Evolutionary conservation across 192 early-diverging fungal species (phyloP), one percentile per base, ranked within the genome.

Genomic region (Kappamyces sp.): DNA sequence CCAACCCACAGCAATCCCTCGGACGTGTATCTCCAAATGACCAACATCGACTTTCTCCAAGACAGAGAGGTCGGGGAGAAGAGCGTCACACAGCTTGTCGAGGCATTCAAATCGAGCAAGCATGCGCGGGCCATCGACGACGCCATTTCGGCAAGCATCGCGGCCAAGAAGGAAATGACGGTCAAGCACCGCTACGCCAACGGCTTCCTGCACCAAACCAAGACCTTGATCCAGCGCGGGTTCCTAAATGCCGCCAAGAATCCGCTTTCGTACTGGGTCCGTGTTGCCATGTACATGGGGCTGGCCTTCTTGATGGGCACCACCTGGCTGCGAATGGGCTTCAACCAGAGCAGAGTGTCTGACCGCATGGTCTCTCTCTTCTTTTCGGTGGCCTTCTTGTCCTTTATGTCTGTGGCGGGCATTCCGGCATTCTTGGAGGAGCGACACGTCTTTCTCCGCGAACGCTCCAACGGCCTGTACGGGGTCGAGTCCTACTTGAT

Each of bases 1-100:
- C 79, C 79, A 5, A 37, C 69, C 52, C 70, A 77, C 64, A 69
- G 74, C 60, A 84, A 84, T 51, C 82, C 82, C 0, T 75, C 81
- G 44, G 81, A 84, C 57, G 75, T 77, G 49, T 74, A 75, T 57
- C 51, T 84, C 47, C 65, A 76, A 12, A 51, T 79, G 53, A 72
- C 78, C 71, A 82, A 73, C n/a, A 61, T 77, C 51, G 60, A 61
- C 42, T 61, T 61, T 53, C 38, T 10, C 13, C 5, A 12, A 5
- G 46, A 59, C 31, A 7, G n/a, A 41, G 46, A 51, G 47, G 58
- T 4, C 0, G 58, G 58, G 12, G 36, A 46, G 36, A 12, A 54
- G n/a, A 54, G 32, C 13, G 3, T 54, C 4, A 5, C n/a, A 5
- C 12, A 8, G 10, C 42, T 54, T n/a, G 31, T 23, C 4, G 13